These are phyloP conservation scores for Nakazawaea populi DNA, from an alignment of 805 yeast species.

Conservation along the genomic window DNA sequence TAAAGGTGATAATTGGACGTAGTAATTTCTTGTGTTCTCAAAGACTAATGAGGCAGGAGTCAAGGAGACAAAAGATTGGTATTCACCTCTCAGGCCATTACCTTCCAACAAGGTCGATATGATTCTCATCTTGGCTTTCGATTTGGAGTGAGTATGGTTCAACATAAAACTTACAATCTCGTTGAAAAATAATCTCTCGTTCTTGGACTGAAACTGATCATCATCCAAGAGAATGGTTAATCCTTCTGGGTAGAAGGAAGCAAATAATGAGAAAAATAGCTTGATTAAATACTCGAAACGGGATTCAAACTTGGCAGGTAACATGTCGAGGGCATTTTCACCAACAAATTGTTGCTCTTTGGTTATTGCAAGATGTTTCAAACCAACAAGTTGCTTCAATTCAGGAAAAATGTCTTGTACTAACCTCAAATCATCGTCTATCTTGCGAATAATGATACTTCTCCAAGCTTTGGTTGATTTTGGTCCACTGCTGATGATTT, in stretches of 20 bases:
- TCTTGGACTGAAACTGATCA: slow-evolving; percentile 35
- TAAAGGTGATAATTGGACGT: slow-evolving; percentile 3
- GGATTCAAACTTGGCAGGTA: slow-evolving; percentile 29
- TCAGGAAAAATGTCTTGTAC: slow-evolving; percentile 40
- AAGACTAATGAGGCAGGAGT: not conserved
- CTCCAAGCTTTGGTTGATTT: slow-evolving; percentile 34
- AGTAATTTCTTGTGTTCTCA: not conserved
- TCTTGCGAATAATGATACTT: slow-evolving; percentile 28
- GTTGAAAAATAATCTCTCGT: slow-evolving; percentile 23
- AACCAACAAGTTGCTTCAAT: slow-evolving; percentile 35
- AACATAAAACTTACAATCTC: slow-evolving; percentile 23
- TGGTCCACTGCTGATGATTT: slow-evolving; percentile 32
- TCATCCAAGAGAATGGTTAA: slow-evolving; percentile 41
- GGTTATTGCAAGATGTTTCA: slow-evolving; percentile 26
- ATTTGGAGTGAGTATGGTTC: slow-evolving; percentile 11
- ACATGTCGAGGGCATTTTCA: slow-evolving; percentile 11
- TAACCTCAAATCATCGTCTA: slow-evolving; percentile 35
- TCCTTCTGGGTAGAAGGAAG: slow-evolving; percentile 27
- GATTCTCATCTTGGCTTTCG: slow-evolving; percentile 3
- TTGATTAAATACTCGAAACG: slow-evolving; percentile 37
- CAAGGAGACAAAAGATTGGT: not conserved
- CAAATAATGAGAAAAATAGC: slow-evolving; percentile 31
- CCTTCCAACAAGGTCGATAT: slow-evolving; percentile 4
- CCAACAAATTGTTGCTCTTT: slow-evolving; percentile 14
- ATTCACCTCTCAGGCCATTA: not conserved